Base-by-base conservation (phyloP, 306 rosid genomes). In the Fragaria vesca region DNA sequence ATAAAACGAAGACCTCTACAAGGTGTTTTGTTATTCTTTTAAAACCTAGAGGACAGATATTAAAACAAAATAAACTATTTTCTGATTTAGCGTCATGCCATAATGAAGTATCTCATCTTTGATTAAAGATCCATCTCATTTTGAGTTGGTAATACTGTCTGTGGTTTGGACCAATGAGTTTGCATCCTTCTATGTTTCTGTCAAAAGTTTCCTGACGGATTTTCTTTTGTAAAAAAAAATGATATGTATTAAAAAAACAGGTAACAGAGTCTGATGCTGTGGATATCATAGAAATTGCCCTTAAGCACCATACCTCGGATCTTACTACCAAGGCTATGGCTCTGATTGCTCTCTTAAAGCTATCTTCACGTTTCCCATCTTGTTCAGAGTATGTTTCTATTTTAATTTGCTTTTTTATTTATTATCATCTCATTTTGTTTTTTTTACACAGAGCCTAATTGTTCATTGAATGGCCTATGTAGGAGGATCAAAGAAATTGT, bases 341-440 rank as follows among this genome's bases (percentile, higher is more conserved):
- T 81, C 79, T 95, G 92, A 84, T 86, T 87, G 91, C 98, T 78
- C 83, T 95, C 74, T 80, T 95, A 79, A 95, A 95, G 92, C 93
- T 93, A 72, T 93, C 96, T 84, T 95, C 99, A 62, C 98, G 99
- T 75, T 95, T 95, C 78, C 94, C 99, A 75, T 86, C 98, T 78
- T 91, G 89, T 86, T 93, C 99, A 81, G 97, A 91, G 99, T 95
- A 91, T 52, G 94, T 74, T 51, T 30, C 38, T 50, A 7, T 8
- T 51, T 76, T 77, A 65, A 34, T 47, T 28, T 11, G 18, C 4
- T 52, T 30, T 18, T 47, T 40, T 40, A 6, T 68, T 8, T 76
- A 52, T 46, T 76, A 17, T 76, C 3, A 13, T 61, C 3, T 20
- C 21, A 8, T 45, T 4, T 24, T 24, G 0, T 15, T 48, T 55